Evolutionary conservation across 352 stramenopile genomes (phyloP), one percentile per base, ranked within the genome.

Genomic region (Phytophthora tentaculata): DNA sequence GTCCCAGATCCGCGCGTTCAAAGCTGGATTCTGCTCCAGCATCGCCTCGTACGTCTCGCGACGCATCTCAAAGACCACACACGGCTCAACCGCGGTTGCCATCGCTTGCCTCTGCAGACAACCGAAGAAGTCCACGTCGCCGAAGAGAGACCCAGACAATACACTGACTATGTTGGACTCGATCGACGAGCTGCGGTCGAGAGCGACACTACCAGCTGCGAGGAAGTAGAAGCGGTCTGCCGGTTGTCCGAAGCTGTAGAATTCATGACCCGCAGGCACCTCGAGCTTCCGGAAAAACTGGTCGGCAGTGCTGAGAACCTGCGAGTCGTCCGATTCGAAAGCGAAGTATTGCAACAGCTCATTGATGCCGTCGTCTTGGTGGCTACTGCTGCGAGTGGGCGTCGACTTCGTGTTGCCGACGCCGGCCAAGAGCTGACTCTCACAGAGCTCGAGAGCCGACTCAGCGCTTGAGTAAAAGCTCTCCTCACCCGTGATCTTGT

Each of bases 91-190:
- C 5, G 83, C 76, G 2, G 56, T 66, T 9, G 79, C 83, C 5
- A 65, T 64, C 64, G 86, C 76, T 53, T 81, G 74, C 7, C 83
- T 79, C 26, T 68, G 64, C 54, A 93, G 86, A 28, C 62, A 61
- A 53, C 83, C 74, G 56, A 94, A 92, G 57, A 92, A 95, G 54
- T 90, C 83, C 9, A 91, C 83, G 53, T 95, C 86, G 17, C 86
- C 86, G 64, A 95, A 92, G 63, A 95, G 78, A 14, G 80, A 80
- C 0, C 77, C 81, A 0, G 84, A 71, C 8, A 83, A 73, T 44
- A 89, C 76, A 14, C 74, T 76, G 57, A 35, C n/a, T 35, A 87
- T 72, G 7, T 83, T 69, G 74, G 74, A 9, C 73, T 63, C 22
- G 62, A 63, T 8, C 20, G 48, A 47, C 5, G 58, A 69, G 45